Evolutionary conservation across 768 basidiomycete genomes (phyloP), one percentile per base, ranked within the genome.

Genomic region (Rhodocollybia butyracea): DNA sequence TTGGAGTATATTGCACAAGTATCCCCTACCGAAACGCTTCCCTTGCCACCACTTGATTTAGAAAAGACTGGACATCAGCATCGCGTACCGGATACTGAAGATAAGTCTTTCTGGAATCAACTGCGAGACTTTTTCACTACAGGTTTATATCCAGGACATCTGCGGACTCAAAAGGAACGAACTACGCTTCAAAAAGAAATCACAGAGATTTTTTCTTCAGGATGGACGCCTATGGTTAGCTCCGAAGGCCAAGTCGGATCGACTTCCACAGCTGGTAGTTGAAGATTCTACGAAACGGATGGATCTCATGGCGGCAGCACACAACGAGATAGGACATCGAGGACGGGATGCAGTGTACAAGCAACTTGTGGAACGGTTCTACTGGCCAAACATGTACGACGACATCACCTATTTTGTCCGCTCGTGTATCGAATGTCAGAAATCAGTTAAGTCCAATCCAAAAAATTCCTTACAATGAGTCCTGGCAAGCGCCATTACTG

Each of bases 271-370:
- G 4, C 56, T 71, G 0, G 66, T 72, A 0, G 59, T 72, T 13
- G 51, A 54, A 11, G 54, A 65, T 12, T 0, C 22, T 0, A 19
- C 7, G 7, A 43, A 8, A 1, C 56, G 64, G 13, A n/a, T 50
- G 1, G 56, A 59, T 5, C 43, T 72, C 0, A 51, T 71, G 19
- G 56, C 53, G 0, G 34, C 60, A 7, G 69, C 66, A 0, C 71
- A 74, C 32, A 63, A 69, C 27, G 46, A 59, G 3, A 46, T 56
- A 0, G 71, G 71, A n/a, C n/a, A n/a, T n/a, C n/a, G n/a, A n/a
- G n/a, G n/a, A n/a, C n/a, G n/a, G n/a, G n/a, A n/a, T n/a, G n/a
- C n/a, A n/a, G n/a, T n/a, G n/a, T n/a, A n/a, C n/a, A n/a, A n/a
- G n/a, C n/a, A n/a, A n/a, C n/a, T n/a, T n/a, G n/a, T n/a, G n/a